These are phyloP conservation scores for Gentiana straminea DNA, from an alignment of 257 asterid species.

Conservation along the genomic window DNA sequence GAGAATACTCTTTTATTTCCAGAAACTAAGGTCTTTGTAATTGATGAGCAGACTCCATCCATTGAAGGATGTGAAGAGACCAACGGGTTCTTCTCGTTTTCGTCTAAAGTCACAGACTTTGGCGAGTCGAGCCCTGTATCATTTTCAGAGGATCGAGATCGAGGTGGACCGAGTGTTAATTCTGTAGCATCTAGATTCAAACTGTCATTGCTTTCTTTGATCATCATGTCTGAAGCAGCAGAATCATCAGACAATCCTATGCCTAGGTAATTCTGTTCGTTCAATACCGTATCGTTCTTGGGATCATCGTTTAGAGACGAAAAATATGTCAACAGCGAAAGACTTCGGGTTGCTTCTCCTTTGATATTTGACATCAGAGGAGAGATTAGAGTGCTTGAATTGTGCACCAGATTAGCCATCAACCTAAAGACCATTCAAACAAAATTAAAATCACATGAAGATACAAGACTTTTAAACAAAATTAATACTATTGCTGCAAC, in stretches of 20 bases:
- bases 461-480: too few relatives aligned
- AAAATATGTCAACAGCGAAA: conserved; percentile 39
- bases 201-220: conserved; percentile 33
- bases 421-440: too few relatives aligned
- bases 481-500: too few relatives aligned
- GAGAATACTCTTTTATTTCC: conserved; percentile 71
- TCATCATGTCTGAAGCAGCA: conserved; percentile 22
- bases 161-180: conserved; percentile 83
- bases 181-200: conserved; percentile 70
- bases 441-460: too few relatives aligned
- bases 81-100: conserved; percentile 58
- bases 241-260: conserved; percentile 12
- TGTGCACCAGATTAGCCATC: too few relatives aligned
- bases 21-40: conserved; percentile 42
- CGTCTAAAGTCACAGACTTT: conserved; percentile 38
- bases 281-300: conserved; percentile 26
- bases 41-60: conserved; percentile 39
- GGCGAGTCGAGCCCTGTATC: conserved; percentile 27
- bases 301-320: conserved; percentile 32
- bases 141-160: conserved; percentile 69
- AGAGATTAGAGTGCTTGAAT: conserved; percentile 26
- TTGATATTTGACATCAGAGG: conserved; percentile 36
- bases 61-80: conserved; percentile 34
- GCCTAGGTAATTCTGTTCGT: conserved; percentile 65
- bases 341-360: conserved; percentile 35